phyloP scores from a whole-genome alignment of 2,329 filamentous ascomycete species.

The Penicillium rolfsii region DNA sequence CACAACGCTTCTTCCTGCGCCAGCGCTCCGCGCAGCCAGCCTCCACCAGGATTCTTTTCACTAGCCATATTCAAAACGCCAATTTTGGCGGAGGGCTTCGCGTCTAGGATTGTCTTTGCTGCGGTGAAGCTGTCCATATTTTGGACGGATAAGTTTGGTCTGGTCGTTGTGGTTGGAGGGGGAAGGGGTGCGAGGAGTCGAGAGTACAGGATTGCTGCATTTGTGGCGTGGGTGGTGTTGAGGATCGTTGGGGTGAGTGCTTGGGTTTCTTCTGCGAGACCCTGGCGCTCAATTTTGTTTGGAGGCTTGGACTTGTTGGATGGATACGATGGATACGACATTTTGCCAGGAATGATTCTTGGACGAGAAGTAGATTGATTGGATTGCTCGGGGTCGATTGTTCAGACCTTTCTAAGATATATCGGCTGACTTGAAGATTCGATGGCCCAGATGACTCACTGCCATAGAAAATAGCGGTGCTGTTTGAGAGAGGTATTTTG shows the following conservation, averaged over 20 bases:
- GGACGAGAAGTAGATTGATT: background rate
- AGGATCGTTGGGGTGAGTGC: constrained; percentile 8
- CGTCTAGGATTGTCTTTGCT: constrained; percentile 8
- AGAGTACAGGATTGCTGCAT: constrained; percentile 4
- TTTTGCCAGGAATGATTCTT: background rate
- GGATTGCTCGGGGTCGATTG: background rate
- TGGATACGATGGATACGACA: background rate
- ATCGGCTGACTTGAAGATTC: background rate
- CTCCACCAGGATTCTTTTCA: constrained; percentile 58
- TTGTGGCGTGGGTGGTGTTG: constrained; percentile 5
- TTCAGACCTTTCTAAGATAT: background rate
- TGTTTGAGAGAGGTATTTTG: background rate
- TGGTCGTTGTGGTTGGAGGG: background rate
- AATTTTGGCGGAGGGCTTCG: constrained; percentile 29
- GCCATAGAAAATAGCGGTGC: background rate
- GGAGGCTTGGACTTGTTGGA: constrained; percentile 2
- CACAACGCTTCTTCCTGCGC: constrained; percentile 68
- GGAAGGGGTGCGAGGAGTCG: constrained; percentile 7
- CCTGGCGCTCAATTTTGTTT: constrained; percentile 16
- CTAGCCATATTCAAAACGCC: constrained; percentile 64
- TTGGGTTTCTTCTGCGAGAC: constrained; percentile 14
- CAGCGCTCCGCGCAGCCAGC: constrained; percentile 60
- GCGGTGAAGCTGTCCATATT: constrained; percentile 22
- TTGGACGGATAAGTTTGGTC: constrained; percentile 11
- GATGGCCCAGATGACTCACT: background rate